Base-by-base conservation (phyloP, 2,329 filamentous ascomycete species). In the Truncatella angustata region DNA sequence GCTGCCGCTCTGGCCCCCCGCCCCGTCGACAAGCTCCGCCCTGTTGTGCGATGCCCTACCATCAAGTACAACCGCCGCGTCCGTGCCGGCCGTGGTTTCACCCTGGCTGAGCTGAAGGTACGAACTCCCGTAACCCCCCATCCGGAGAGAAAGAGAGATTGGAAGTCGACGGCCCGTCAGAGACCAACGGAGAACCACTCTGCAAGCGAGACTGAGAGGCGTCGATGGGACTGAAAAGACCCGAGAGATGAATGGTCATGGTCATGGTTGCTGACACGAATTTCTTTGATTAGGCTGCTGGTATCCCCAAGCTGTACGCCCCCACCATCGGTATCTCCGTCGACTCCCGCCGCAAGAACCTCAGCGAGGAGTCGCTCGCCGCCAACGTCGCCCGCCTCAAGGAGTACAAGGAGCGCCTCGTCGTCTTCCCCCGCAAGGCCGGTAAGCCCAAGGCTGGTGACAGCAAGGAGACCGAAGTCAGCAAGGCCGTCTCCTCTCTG, bases 1-100 rank as follows among this genome's bases (percentile, higher is more conserved):
- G 93, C 93, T 72, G 92, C 91, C 69, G 88, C 90, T 70, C 82
- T 97, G 71, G 94, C 94, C 73, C 94, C 94, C 73, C 91, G 94
- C 70, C 94, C 94, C 66, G 90, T 97, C 77, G 94, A 99, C 85
- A 92, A 90, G 79, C 85, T 99, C 73, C 87, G 92, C 75, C 94
- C 94, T 65, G 80, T 97, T 77, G 93, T 99, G 68, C 90, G 92
- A 82, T 97, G 93, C 88, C 93, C 94, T 73, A 93, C 90, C 69
- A 79, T 97, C 83, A 96, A 95, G 85, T 96, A 99, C 86, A 99
- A 99, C 90, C 92, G 94, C 74, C 91, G 91, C 74, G 89, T 95
- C 73, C 88, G 94, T 75, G 86, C 91, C 72, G 94, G 94, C 77
- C 91, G 94, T 83, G 94, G 94, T 75, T 99, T 99, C 88, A 91